These are phyloP conservation scores for Melocanna baccifera DNA, from an alignment of 176 grass and related monocot species.

Conservation along the genomic window DNA sequence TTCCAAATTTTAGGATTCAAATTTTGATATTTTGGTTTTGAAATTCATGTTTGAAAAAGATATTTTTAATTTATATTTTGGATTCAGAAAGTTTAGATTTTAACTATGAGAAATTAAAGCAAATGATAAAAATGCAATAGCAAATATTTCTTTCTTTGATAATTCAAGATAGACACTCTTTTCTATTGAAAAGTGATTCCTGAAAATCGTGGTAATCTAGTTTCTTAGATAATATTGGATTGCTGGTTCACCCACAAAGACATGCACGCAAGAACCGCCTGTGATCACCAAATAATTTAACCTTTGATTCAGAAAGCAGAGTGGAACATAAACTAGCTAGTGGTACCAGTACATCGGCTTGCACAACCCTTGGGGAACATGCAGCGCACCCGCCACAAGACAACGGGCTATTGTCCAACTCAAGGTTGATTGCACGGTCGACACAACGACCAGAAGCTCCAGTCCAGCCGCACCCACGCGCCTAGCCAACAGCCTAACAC, in stretches of 20 bases:
- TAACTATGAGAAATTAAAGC: too few relatives aligned
- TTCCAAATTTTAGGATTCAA: too few relatives aligned
- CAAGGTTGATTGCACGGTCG: constrained; percentile 10
- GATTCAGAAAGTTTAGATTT: too few relatives aligned
- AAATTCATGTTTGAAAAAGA: too few relatives aligned
- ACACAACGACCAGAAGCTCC: not conserved
- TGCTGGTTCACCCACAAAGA: not conserved
- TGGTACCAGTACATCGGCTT: not conserved
- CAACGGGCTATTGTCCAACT: not conserved
- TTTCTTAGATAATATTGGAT: too few relatives aligned
- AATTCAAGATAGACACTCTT: too few relatives aligned
- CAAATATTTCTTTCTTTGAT: too few relatives aligned
- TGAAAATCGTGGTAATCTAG: too few relatives aligned
- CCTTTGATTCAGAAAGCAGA: not conserved
- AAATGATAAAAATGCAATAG: too few relatives aligned
- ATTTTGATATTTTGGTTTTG: too few relatives aligned
- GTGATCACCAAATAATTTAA: not conserved
- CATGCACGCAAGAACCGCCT: not conserved
- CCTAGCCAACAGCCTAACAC: not conserved
- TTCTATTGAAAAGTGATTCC: too few relatives aligned
- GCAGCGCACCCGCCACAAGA: constrained; percentile 15
- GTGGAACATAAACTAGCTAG: not conserved
- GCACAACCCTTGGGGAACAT: not conserved
- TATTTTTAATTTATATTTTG: too few relatives aligned
- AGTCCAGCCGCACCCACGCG: not conserved